These are phyloP conservation scores for Aspergillus diversus DNA, from an alignment of 495 filamentous ascomycete species.

Conservation along the genomic window DNA sequence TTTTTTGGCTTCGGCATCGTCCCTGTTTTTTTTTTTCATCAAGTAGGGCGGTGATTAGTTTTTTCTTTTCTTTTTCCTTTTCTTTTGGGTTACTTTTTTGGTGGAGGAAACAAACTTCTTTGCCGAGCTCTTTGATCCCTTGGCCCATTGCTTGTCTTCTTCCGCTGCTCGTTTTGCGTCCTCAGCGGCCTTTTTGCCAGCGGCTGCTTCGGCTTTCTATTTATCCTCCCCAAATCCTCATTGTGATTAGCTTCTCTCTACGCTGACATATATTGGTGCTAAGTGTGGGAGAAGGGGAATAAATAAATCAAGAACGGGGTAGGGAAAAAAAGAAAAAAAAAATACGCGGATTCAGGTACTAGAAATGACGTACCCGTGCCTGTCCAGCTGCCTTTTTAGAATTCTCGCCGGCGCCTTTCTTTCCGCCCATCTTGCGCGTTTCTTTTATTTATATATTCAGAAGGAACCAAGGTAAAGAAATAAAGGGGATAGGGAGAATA, in stretches of 20 bases:
- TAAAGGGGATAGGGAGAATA: neutral
- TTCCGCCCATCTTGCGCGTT: conserved; percentile 45
- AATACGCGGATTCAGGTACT: neutral
- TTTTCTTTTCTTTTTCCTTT: neutral
- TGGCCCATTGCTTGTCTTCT: conserved; percentile 80
- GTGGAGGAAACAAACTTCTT: conserved; percentile 68
- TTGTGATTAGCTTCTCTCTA: neutral
- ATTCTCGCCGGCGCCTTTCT: conserved; percentile 72
- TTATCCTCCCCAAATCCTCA: neutral
- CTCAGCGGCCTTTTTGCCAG: conserved; percentile 72
- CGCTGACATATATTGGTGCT: no score
- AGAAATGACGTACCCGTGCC: conserved; percentile 56
- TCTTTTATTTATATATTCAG: neutral
- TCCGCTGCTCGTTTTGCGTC: conserved; percentile 65
- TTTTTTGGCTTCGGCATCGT: conserved; percentile 83
- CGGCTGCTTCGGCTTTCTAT: conserved; percentile 87
- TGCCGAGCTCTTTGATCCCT: conserved; percentile 78
- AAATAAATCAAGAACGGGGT: no score
- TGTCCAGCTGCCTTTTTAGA: conserved; percentile 91
- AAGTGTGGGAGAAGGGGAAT: no score
- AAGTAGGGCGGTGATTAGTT: conserved; percentile 19
- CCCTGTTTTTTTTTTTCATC: conserved; percentile 51
- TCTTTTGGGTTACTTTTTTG: neutral
- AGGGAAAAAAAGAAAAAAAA: neutral
- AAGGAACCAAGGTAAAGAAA: neutral